Evolutionary conservation across 352 stramenopile species (phyloP).

Genomic region (Plasmopara viticola): DNA sequence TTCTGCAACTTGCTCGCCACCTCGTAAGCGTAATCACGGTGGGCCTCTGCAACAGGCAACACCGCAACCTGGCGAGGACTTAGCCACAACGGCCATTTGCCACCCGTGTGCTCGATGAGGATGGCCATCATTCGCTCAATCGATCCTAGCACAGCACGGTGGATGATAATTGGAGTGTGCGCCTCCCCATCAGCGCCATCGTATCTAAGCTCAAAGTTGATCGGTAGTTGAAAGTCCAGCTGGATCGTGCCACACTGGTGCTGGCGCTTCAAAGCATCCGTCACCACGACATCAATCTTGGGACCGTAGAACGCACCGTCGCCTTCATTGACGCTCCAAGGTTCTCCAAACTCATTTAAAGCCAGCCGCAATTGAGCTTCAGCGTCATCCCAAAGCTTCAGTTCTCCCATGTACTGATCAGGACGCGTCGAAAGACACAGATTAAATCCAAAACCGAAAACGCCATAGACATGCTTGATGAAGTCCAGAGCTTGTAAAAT

Average conservation of each 20-base stretch:
- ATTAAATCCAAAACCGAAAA: slow-evolving; percentile 95
- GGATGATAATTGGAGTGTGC: slow-evolving; percentile 96
- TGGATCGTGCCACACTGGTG: slow-evolving; percentile 98
- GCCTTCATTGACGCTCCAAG: slow-evolving; percentile 88
- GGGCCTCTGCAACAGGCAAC: slow-evolving; percentile 57
- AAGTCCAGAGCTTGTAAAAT: slow-evolving; percentile 92
- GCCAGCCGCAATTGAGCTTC: slow-evolving; percentile 65
- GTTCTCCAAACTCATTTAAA: slow-evolving; percentile 59
- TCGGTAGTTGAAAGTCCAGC: slow-evolving; percentile 97
- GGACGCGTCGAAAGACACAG: slow-evolving; percentile 90
- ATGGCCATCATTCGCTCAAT: slow-evolving; percentile 98
- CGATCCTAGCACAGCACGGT: slow-evolving; percentile 94
- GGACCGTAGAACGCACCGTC: slow-evolving; percentile 97
- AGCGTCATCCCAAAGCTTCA: slow-evolving; percentile 92
- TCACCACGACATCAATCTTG: slow-evolving; percentile 98
- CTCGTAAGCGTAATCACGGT: slow-evolving; percentile 54
- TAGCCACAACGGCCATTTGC: slow-evolving; percentile 97
- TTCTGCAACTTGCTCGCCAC: slow-evolving; percentile 41
- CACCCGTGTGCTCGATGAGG: slow-evolving; percentile 94
- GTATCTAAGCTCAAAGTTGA: slow-evolving; percentile 94
- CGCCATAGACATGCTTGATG: slow-evolving; percentile 90
- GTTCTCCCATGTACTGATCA: slow-evolving; percentile 91
- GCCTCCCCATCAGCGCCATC: slow-evolving; percentile 77
- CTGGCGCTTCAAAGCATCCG: slow-evolving; percentile 93
- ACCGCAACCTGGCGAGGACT: slow-evolving; percentile 74